phyloP scores from a whole-genome alignment of 2,329 filamentous ascomycete genomes.

The Fusarium solani-melongenae region DNA sequence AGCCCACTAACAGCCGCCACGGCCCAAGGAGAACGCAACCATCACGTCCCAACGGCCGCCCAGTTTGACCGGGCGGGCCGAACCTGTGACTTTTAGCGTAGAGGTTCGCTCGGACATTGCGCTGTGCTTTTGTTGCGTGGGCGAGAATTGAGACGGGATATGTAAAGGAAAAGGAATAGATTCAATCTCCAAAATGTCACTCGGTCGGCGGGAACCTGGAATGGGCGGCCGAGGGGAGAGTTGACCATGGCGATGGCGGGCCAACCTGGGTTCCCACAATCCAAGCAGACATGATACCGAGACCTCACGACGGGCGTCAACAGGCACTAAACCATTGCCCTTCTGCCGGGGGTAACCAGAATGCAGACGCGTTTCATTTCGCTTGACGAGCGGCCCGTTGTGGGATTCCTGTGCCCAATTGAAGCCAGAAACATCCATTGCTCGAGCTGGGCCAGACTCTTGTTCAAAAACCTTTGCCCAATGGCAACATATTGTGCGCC shows the following conservation, averaged over 20 bases:
- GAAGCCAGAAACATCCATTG: not conserved
- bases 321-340: not conserved
- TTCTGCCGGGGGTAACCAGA: not conserved
- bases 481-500: not conserved
- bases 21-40: slow-evolving; percentile 10
- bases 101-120: not conserved
- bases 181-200: slow-evolving; percentile 4
- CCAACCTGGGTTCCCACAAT: slow-evolving; percentile 2
- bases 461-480: not conserved
- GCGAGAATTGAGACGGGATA: not conserved
- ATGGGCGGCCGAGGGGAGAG: not conserved
- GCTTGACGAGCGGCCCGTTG: not conserved
- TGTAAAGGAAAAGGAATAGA: slow-evolving; percentile 5
- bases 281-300: not conserved
- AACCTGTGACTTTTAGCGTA: slow-evolving; percentile 21
- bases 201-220: not conserved
- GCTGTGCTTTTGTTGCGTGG: not conserved
- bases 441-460: not conserved
- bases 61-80: slow-evolving; percentile 35
- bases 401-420: not conserved
- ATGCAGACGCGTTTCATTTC: not conserved
- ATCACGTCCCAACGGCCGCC: slow-evolving; percentile 24
- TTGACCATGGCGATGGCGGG: not conserved
- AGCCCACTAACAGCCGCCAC: slow-evolving; percentile 31
- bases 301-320: not conserved